Evolutionary conservation across 2,329 filamentous ascomycete species (phyloP).

Genomic region (Xylaria sp.): DNA sequence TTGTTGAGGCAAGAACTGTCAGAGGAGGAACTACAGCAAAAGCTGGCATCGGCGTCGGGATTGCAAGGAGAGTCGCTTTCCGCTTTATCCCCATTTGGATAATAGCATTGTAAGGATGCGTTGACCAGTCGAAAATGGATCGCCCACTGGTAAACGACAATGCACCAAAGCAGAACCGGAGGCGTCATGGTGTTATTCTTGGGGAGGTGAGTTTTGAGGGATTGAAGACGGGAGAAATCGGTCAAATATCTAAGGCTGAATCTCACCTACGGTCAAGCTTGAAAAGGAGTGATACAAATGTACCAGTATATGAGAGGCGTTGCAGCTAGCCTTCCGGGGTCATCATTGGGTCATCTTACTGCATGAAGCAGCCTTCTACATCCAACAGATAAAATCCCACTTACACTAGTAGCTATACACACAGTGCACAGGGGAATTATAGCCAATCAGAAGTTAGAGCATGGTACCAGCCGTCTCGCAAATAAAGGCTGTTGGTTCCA

Average conservation of each 20-base stretch:
- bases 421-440: not conserved
- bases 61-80: conserved; percentile 15
- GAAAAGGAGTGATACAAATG: not conserved
- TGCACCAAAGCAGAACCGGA: not conserved
- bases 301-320: not conserved
- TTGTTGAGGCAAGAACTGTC: conserved; percentile 10
- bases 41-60: conserved; percentile 8
- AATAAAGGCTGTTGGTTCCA: not conserved
- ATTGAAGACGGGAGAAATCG: not conserved
- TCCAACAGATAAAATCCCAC: not conserved
- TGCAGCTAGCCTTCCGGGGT: not conserved
- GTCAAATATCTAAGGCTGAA: not conserved
- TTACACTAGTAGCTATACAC: not conserved
- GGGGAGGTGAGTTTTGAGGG: not conserved
- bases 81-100: conserved; percentile 8
- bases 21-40: conserved; percentile 14
- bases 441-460: not conserved
- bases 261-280: not conserved
- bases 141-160: conserved; percentile 1
- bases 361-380: not conserved
- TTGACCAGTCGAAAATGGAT: conserved; percentile 3
- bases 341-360: not conserved
- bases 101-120: conserved; percentile 2
- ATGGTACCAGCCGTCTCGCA: not conserved
- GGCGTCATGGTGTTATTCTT: not conserved